Evolutionary conservation across 1,139 yeast species (phyloP).

Genomic region (Nakaseomyces nivariensis): DNA sequence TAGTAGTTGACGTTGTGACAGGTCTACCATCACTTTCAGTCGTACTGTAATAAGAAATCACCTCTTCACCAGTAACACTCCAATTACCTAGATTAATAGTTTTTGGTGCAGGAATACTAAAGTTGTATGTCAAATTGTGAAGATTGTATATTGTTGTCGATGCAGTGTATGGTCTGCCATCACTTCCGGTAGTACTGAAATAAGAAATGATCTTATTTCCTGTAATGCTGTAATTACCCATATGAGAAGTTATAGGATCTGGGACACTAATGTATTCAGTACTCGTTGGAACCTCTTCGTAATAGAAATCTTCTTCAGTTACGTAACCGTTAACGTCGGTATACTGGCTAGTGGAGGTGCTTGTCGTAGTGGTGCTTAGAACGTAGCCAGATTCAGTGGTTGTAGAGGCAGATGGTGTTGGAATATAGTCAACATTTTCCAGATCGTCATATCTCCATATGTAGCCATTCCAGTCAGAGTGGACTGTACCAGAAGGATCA

Average conservation of each 20-base stretch:
- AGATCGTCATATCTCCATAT: background rate
- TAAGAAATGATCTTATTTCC: background rate
- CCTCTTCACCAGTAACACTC: background rate
- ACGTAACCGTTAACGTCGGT: background rate
- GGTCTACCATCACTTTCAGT: background rate
- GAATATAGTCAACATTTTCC: background rate
- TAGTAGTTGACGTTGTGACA: background rate
- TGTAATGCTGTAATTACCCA: background rate
- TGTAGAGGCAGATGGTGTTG: background rate
- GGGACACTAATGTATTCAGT: conserved; percentile 1
- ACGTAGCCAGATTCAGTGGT: background rate
- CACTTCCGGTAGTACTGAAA: background rate
- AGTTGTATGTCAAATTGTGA: background rate
- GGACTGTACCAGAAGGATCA: conserved; percentile 4
- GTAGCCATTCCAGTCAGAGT: conserved; percentile 4
- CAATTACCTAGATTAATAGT: background rate
- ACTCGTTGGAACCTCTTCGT: background rate
- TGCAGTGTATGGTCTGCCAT: background rate
- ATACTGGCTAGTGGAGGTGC: background rate
- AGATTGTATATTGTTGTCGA: background rate
- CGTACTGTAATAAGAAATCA: conserved; percentile 1
- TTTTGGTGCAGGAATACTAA: background rate
- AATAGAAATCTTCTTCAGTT: background rate
- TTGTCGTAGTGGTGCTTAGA: background rate
- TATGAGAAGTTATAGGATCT: background rate